Base-by-base conservation (phyloP, 768 basidiomycete species). In the Roridomyces roridus region DNA sequence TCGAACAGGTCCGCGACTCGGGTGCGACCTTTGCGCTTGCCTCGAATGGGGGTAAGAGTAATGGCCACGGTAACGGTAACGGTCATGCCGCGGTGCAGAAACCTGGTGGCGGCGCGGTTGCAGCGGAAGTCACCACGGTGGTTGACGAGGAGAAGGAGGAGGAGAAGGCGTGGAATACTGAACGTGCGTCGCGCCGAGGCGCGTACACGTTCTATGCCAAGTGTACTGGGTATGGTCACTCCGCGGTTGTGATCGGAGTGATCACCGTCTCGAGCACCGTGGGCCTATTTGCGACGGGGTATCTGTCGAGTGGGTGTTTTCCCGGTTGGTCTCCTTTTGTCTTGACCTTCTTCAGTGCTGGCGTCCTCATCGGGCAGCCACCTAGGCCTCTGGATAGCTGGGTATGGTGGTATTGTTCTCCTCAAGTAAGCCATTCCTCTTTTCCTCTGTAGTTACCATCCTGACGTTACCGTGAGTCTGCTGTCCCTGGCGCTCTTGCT, bases 311-410 rank as follows among this genome's bases (percentile, higher is more conserved):
- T 54, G 6, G n/a, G 42, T 54, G 14, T 8, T 3, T 20, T 21
- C 12, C 17, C 21, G 21, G 1, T 34, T 34, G 7, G 7, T 11
- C 17, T 15, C 18, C 43, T 7, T 21, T 17, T 28, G 24, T 7
- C 12, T 20, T 8, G 34, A 28, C 44, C 1, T 20, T 11, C 2
- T 46, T 20, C 20, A 59, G 58, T 54, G 51, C 35, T 59, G 15
- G 52, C 52, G 29, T 39, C 46, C 18, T 24, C 50, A 9, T 40
- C 51, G 34, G 48, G 47, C 8, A 37, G 23, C 6, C 46, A 59
- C 43, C 52, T 59, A 9, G 57, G 51, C 14, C 46, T 54, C 6
- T 59, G 58, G 58, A 47, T 59, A 10, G 21, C 28, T 5, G 58
- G 51, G 15, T 59, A 59, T 45, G 58, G 51, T 5, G 52, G 21